Conservation (phyloP, 805 yeast species). For the Sungouiella blattae region DNA sequence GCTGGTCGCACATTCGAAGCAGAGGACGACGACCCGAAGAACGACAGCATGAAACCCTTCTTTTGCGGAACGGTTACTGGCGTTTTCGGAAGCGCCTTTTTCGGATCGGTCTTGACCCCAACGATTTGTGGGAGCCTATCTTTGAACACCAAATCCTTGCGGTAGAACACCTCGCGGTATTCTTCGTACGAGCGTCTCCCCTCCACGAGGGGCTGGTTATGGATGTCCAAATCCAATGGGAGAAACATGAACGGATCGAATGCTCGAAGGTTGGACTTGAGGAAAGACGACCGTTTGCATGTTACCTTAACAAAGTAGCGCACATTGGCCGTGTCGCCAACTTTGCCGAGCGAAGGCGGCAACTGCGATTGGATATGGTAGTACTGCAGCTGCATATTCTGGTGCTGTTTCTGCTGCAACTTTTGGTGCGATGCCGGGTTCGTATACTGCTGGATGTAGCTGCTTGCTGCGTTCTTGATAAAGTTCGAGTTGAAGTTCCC, state of each 20-base stretch:
- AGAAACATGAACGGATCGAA: conserved; percentile 50
- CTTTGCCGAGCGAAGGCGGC: conserved; percentile 11
- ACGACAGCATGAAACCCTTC: conserved; percentile 9
- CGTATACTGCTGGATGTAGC: conserved; percentile 2
- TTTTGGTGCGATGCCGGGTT: conserved; percentile 1
- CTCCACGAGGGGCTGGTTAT: conserved; percentile 15
- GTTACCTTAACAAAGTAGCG: conserved; percentile 61
- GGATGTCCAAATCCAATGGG: conserved; percentile 42
- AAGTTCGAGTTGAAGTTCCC: conserved; percentile 24
- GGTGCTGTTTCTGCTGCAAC: neutral
- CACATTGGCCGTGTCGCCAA: conserved; percentile 35
- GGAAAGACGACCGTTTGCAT: conserved; percentile 48
- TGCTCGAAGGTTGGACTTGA: conserved; percentile 45
- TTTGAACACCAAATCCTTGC: conserved; percentile 38
- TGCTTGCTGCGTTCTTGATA: conserved; percentile 17
- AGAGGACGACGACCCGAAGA: conserved; percentile 1
- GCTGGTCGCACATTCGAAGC: no score
- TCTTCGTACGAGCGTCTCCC: conserved; percentile 22
- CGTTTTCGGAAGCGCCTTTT: conserved; percentile 13
- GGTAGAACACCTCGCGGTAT: conserved; percentile 41
- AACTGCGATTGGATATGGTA: conserved; percentile 11
- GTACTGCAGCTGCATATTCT: neutral
- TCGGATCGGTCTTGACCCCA: conserved; percentile 28
- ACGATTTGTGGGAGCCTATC: conserved; percentile 44
- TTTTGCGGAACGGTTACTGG: conserved; percentile 18